Evolutionary conservation across 164 flowering plant genomes (phyloP), one percentile per base, ranked within the genome.

Genomic region (Akebia trifoliata): DNA sequence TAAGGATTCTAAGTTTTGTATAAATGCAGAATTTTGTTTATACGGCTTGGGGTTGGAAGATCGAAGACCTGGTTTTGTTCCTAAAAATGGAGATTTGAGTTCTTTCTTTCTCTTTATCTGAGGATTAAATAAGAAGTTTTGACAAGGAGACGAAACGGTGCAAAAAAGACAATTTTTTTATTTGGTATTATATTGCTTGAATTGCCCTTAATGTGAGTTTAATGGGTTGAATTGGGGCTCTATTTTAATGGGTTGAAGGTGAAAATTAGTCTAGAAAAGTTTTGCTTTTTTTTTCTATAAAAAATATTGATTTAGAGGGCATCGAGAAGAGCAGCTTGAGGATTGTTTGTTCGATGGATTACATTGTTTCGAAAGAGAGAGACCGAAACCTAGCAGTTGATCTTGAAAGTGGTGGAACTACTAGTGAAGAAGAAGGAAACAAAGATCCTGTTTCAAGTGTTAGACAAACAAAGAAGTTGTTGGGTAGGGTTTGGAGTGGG

Each of bases 351-450:
- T 35, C 21, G 14, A 78, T 81, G 81, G 89, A 66, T 62, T 56
- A 39, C 6, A 58, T 45, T 12, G 62, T 55, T 70, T 25, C 48
- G 20, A 68, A 50, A 61, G 71, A 75, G n/a, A 62, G 54, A 42
- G 72, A 69, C 31, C 43, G 54, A 42, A 71, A 69, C 31, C 43
- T 54, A 36, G 61, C 25, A n/a, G 60, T 73, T 42, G 94, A 84
- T 76, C 73, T 81, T 48, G 94, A 86, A 59, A 75, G 70, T 54
- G 82, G 81, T 43, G 67, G 64, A 38, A 63, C 28, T 28, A 58
- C 54, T 57, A 59, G 66, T 12, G 70, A 60, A 9, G 82, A 76
- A 40, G 72, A 58, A 46, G 54, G 61, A 21, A 59, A 54, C 21
- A 46, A 55, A 29, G 66, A 45, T 6, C 4, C 67, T 21, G 0